Evolutionary conservation across 108 stramenopile genomes (phyloP).

Genomic region (Conticribra guillardii): DNA sequence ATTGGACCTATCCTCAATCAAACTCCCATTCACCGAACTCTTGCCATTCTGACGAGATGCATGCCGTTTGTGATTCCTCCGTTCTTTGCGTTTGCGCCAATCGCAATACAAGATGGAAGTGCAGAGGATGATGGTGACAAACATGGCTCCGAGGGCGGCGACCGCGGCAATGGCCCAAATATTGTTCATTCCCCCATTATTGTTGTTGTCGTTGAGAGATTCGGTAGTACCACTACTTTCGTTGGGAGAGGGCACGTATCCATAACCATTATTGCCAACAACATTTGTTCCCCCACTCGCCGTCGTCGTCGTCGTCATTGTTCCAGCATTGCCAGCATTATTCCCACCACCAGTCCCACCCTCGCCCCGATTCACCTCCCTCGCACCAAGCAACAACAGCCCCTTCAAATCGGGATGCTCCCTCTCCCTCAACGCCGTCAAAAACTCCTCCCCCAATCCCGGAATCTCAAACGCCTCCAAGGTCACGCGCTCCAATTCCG

Average conservation of each 20-base stretch:
- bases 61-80: conserved; percentile 18
- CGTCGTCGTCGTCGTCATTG: neutral
- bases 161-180: conserved; percentile 49
- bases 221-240: no score
- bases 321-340: neutral
- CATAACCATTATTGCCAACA: no score
- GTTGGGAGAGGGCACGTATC: no score
- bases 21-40: no score
- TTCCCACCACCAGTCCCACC: no score
- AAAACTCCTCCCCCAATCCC: conserved; percentile 31
- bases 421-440: conserved; percentile 13
- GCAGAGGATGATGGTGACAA: conserved; percentile 39
- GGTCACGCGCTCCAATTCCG: conserved; percentile 90
- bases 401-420: conserved; percentile 25
- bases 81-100: conserved; percentile 37
- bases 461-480: conserved; percentile 35
- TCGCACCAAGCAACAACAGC: conserved; percentile 22
- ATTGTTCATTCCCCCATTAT: conserved; percentile 9
- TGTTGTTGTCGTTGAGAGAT: neutral
- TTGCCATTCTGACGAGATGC: neutral
- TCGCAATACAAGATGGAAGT: conserved; percentile 42
- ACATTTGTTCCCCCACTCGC: neutral
- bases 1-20: no score
- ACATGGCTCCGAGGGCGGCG: conserved; percentile 44
- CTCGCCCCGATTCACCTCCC: conserved; percentile 10